Conservation (phyloP, 2,329 filamentous ascomycete genomes). For the Harringtonia aguacate region DNA sequence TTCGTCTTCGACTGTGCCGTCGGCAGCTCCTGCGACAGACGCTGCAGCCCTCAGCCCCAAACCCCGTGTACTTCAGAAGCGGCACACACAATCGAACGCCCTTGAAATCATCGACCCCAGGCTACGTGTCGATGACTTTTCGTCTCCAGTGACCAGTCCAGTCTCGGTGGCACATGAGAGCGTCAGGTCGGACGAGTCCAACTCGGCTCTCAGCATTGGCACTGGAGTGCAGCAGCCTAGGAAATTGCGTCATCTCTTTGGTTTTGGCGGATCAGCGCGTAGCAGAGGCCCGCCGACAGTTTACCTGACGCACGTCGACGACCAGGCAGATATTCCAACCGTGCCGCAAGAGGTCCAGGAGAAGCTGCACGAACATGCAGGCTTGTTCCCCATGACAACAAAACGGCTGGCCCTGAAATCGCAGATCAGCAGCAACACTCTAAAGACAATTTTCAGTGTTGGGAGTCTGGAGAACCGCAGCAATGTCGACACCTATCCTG, state of each 20-base stretch:
- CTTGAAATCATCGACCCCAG: constrained; percentile 11
- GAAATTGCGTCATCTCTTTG: constrained; percentile 30
- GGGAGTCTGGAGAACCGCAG: constrained; percentile 27
- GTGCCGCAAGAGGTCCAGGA: constrained; percentile 24
- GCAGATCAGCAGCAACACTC: constrained; percentile 33
- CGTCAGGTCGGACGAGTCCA: constrained; percentile 16
- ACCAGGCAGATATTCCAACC: constrained; percentile 19
- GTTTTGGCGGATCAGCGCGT: constrained; percentile 19
- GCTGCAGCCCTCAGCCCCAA: too few species aligned
- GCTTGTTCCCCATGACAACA: constrained; percentile 21
- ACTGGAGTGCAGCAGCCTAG: constrained; percentile 23
- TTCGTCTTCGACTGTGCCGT: too few species aligned
- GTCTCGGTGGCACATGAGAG: constrained; percentile 18
- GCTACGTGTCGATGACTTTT: constrained; percentile 7
- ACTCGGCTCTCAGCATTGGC: constrained; percentile 22
- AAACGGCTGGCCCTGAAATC: constrained; percentile 26
- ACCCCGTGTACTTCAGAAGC: constrained; percentile 4
- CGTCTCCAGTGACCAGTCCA: constrained; percentile 15
- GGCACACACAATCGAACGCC: constrained; percentile 11
- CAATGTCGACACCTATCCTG: constrained; percentile 7
- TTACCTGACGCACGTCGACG: constrained; percentile 9
- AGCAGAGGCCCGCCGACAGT: constrained; percentile 18
- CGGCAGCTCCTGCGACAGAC: too few species aligned
- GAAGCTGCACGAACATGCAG: constrained; percentile 23
- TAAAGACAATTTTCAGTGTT: constrained; percentile 40